These are phyloP conservation scores for Nakaseomyces bracarensis DNA, from an alignment of 1,139 yeast genomes.

Conservation along the genomic window DNA sequence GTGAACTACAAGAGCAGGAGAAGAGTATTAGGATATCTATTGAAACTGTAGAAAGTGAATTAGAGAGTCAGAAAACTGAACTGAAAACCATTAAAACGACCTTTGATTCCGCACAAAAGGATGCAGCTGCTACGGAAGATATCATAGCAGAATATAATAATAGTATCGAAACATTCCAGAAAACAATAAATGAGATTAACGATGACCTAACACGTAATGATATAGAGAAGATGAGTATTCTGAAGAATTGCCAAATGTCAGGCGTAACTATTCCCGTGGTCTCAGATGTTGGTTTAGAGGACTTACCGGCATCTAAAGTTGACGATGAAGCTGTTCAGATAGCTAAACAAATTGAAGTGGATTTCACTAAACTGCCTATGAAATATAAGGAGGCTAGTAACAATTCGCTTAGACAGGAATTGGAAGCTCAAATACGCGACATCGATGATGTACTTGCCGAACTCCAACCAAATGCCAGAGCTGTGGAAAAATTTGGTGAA, in stretches of 20 bases:
- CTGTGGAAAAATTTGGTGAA: conserved; percentile 65
- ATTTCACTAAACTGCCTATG: conserved; percentile 44
- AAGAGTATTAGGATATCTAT: conserved; percentile 12
- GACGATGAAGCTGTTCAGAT: conserved; percentile 37
- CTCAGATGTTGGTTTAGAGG: conserved; percentile 46
- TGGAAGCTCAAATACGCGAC: conserved; percentile 43
- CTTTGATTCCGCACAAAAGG: conserved; percentile 24
- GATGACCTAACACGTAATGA: conserved; percentile 50
- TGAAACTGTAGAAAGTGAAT: conserved; percentile 17
- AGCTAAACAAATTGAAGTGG: conserved; percentile 46
- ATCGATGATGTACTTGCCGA: conserved; percentile 51
- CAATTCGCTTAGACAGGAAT: conserved; percentile 32
- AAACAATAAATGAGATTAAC: conserved; percentile 37
- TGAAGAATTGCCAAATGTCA: conserved; percentile 71
- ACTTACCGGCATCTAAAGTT: conserved; percentile 38
- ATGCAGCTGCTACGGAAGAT: conserved; percentile 26
- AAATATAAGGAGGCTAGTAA: conserved; percentile 35
- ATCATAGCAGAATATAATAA: conserved; percentile 29
- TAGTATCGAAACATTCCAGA: conserved; percentile 36
- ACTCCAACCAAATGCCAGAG: conserved; percentile 74
- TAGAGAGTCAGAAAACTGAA: conserved; percentile 21
- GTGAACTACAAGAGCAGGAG: conserved; percentile 22
- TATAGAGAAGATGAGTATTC: conserved; percentile 50
- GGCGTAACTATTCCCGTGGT: conserved; percentile 57
- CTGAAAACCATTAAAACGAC: conserved; percentile 21